Base-by-base conservation (phyloP, 179 eudicot genomes). In the Vitellaria paradoxa region DNA sequence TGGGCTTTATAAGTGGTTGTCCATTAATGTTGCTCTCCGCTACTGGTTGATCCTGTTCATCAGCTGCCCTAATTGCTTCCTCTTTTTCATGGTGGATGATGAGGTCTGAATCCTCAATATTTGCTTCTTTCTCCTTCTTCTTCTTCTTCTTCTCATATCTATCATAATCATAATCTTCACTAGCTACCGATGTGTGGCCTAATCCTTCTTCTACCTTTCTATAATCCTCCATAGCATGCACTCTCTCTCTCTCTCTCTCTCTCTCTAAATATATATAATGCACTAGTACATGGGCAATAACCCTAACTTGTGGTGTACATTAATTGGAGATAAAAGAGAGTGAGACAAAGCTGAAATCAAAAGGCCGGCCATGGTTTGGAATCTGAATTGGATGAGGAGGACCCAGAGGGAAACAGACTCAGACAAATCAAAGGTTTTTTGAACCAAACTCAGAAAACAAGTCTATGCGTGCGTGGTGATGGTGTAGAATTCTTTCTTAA, bases 151-250 rank as follows among this genome's bases (percentile, higher is more conserved):
- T 30, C 37, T 30, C 37, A 2, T 1, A 30, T 30, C 37, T 2
- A 30, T 30, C 1, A 2, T 30, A 30, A 30, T 30, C 37, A 30
- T 30, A 30, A 0, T 30, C 37, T 30, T 30, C 37, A 30, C 37
- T 30, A 30, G 37, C 37, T 30, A 30, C 37, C 37, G 37, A 30
- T 30, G 37, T 30, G 37, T 45, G 20, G 37, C 37, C 37, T 0
- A 79, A 66, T 7, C 85, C 85, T 59, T 82, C 85, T 62, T 83
- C 82, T 12, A 79, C 70, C 80, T 56, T 79, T 62, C 30, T 76
- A 4, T 56, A 76, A 73, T 83, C 72, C 64, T 65, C 85, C 85
- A 82, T 79, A 23, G 30, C 26, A 30, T 30, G 37, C 6, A 0
- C 46, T 26, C 23, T 15, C 1, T 0, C 37, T 0, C 37, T 30